Evolutionary conservation across 1,284 basidiomycete genomes (phyloP), one percentile per base, ranked within the genome.

Genomic region (Trichosporon faecale): DNA sequence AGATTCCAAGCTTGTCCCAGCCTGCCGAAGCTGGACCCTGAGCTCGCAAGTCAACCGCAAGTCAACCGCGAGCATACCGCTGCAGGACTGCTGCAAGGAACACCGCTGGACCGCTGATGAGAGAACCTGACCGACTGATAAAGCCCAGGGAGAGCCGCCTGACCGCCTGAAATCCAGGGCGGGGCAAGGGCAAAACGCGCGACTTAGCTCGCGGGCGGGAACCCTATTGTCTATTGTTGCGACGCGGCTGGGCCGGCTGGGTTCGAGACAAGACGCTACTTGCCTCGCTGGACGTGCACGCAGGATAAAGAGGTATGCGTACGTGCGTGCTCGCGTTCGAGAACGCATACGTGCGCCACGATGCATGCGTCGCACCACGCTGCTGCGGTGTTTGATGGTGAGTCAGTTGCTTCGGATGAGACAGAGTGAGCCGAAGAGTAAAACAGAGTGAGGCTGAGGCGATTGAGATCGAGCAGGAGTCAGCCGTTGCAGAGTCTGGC

Each of bases 1-100:
- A 61, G 57, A 29, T 61, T 61, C 29, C 57, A 31, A 61, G 57
- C 57, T 61, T 31, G 57, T 31, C 57, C 57, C 27, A 31, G 57
- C 18, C 27, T 31, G 55, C 27, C 55, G 55, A 60, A n/a, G 27
- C 29, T 14, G 6, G 29, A 23, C 57, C 57, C 57, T 61, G 57
- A 29, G 57, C 27, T n/a, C 16, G 57, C 49, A n/a, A 11, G 9
- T 25, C 16, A 14, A 44, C 40, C 40, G 40, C 40, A 44, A 44
- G 40, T 18, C 33, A 44, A 44, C 40, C 40, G 40, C 40, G 40
- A 44, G 40, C 49, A 21, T 52, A 52, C 49, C 49, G 49, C 49
- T 52, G 57, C 57, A 18, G 57, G 27, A 29, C 12, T 16, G 55
- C 23, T 14, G 25, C 55, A 16, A 14, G 25, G n/a, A n/a, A n/a